Evolutionary conservation across 306 rosid genomes (phyloP).

Genomic region (Quercus glauca): DNA sequence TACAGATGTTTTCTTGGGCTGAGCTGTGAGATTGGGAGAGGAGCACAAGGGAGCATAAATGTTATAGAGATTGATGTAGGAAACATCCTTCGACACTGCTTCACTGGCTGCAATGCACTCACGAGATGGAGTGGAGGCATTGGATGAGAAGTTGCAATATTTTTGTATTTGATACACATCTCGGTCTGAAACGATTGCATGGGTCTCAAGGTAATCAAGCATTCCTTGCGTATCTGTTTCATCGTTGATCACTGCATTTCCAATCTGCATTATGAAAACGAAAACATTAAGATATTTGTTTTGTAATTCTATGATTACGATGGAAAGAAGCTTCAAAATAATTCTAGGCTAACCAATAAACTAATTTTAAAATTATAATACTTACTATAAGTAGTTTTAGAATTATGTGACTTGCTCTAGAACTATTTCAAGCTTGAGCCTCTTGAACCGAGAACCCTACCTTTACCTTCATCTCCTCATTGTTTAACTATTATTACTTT

Average conservation of each 20-base stretch:
- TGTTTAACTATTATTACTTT: too few species aligned
- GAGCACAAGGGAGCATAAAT: conserved; percentile 62
- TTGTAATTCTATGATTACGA: not conserved
- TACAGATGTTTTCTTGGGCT: conserved; percentile 53
- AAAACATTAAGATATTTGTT: not conserved
- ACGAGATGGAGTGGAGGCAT: not conserved
- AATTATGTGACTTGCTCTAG: too few species aligned
- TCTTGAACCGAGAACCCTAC: too few species aligned
- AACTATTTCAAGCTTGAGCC: too few species aligned
- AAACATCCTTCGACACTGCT: not conserved
- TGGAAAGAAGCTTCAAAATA: too few species aligned
- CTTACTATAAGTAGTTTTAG: too few species aligned
- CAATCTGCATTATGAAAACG: conserved; percentile 39
- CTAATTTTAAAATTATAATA: too few species aligned
- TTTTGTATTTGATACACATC: conserved; percentile 18
- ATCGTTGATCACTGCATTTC: conserved; percentile 71
- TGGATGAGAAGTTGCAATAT: conserved; percentile 43
- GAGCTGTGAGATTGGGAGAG: conserved; percentile 37
- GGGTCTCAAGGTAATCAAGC: conserved; percentile 56
- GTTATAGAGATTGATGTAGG: conserved; percentile 49
- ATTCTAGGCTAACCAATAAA: too few species aligned
- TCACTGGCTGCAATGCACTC: conserved; percentile 29
- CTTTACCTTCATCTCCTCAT: too few species aligned
- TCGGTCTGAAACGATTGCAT: conserved; percentile 49
- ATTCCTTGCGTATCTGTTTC: conserved; percentile 53